Conservation (phyloP, 75 land plant genomes). For the Sequoia sempervirens region DNA sequence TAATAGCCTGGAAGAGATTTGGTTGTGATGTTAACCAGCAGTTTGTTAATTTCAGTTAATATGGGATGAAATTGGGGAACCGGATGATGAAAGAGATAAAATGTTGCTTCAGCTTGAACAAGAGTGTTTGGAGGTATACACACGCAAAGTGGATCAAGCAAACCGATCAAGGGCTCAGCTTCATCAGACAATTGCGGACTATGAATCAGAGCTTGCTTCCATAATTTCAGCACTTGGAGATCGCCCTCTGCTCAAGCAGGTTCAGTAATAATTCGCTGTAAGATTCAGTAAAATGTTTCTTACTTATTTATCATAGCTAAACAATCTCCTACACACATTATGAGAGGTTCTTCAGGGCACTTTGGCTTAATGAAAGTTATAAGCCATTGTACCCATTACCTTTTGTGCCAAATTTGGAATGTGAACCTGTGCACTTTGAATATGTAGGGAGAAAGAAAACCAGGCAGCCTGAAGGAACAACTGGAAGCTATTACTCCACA, state of each 20-base stretch:
- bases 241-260: conserved; percentile 52
- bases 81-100: conserved; percentile 76
- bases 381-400: background rate
- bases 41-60: conserved; percentile 45
- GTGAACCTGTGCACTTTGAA: background rate
- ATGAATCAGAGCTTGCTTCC: conserved; percentile 76
- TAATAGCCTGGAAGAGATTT: background rate
- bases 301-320: background rate
- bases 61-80: conserved; percentile 98
- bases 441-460: conserved; percentile 40
- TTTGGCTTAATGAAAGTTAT: background rate
- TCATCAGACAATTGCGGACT: conserved; percentile 77
- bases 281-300: conserved; percentile 2
- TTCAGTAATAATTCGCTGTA: conserved; percentile 7
- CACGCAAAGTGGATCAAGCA: conserved; percentile 86
- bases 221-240: conserved; percentile 86
- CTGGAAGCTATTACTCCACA: conserved; percentile 44
- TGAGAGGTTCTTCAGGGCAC: background rate
- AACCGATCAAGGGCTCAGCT: conserved; percentile 70
- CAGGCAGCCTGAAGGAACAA: conserved; percentile 57
- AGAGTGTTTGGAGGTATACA: conserved; percentile 90
- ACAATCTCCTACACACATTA: background rate
- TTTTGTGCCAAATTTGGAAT: background rate
- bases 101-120: conserved; percentile 85
- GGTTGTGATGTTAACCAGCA: background rate